Base-by-base conservation (phyloP, 2,329 filamentous ascomycete genomes). In the Lasiodiplodia gonubiensis region DNA sequence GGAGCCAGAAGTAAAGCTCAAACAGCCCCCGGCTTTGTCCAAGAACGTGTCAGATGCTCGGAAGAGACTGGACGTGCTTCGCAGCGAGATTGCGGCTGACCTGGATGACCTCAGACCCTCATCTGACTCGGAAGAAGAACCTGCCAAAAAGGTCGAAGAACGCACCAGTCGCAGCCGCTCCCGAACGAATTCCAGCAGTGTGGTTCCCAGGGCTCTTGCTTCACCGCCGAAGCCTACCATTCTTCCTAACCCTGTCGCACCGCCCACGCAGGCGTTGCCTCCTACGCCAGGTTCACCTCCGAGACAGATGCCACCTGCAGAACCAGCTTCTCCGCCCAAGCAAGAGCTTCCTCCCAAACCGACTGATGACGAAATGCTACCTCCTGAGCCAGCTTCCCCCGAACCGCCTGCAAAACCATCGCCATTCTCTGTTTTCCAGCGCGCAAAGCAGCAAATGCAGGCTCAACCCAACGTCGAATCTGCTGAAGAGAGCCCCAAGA, bases 351-450 rank as follows among this genome's bases (percentile, higher is more conserved):
- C 25, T 11, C 21, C 21, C 11, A 27, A 25, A 5, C 30, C 21
- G 11, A 21, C 30, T 2, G 30, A 30, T 7, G 21, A 37, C 7
- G 55, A 59, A 23, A 18, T 18, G 14, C 3, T 39, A 18, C 14
- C 23, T 42, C 33, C 51, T 18, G 30, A 64, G 46, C 33, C 51
- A 23, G 51, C 37, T 3, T 23, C 52, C 7, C 14, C 52, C 18
- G 39, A 57, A 4, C 35, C 37, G 23, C n/a, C 42, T 25, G 64
- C 49, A n/a, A 66, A 66, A 14, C 37, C 37, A 25, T 48, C 64
- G 3, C 77, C 80, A 4, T 81, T 83, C 68, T 81, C 80, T 10
- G 79, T 81, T 16, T 83, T 84, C 61, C 82, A 83, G 67, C 76
- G 77, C n/a, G 80, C 82, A 46, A 80, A 79, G 1, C 79, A 72